Conservation (phyloP, 345 rosid species). For the Nasturtium officinale region DNA sequence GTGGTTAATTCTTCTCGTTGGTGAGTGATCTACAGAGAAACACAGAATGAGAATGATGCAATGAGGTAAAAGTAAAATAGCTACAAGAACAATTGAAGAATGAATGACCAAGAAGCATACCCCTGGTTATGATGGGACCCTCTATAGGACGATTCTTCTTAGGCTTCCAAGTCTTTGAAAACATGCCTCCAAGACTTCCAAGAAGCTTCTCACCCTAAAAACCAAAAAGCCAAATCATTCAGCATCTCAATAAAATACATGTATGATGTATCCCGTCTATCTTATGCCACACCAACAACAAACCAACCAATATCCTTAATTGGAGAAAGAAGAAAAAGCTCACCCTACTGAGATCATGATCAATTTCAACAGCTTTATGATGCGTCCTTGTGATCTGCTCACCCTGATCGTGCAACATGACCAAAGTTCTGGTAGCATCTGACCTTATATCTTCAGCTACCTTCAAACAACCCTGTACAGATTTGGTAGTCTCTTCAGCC, state of each 20-base stretch:
- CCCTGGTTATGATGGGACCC: conserved; percentile 72
- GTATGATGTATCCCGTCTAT: background rate
- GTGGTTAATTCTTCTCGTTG: conserved; percentile 60
- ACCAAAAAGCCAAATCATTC: conserved; percentile 18
- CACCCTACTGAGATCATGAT: conserved; percentile 93
- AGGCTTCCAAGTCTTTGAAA: conserved; percentile 92
- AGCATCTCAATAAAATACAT: conserved; percentile 10
- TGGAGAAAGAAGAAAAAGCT: conserved; percentile 31
- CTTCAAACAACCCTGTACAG: conserved; percentile 78
- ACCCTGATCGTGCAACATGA: conserved; percentile 84
- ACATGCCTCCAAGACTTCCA: conserved; percentile 93
- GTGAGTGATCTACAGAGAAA: conserved; percentile 54
- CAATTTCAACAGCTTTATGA: conserved; percentile 67
- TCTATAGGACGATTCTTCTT: conserved; percentile 69
- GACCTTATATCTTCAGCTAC: conserved; percentile 91
- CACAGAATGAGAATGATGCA: background rate
- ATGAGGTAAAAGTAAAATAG: background rate
- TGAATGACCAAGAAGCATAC: conserved; percentile 45
- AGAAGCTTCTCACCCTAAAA: conserved; percentile 96
- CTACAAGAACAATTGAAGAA: background rate
- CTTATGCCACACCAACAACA: background rate
- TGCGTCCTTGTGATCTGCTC: conserved; percentile 87
- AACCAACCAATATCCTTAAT: background rate
- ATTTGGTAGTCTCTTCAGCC: conserved; percentile 89
- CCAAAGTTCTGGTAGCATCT: conserved; percentile 76